Evolutionary conservation across 2,329 filamentous ascomycete species (phyloP), one percentile per base, ranked within the genome.

Genomic region (Penicillium hesseltinei): DNA sequence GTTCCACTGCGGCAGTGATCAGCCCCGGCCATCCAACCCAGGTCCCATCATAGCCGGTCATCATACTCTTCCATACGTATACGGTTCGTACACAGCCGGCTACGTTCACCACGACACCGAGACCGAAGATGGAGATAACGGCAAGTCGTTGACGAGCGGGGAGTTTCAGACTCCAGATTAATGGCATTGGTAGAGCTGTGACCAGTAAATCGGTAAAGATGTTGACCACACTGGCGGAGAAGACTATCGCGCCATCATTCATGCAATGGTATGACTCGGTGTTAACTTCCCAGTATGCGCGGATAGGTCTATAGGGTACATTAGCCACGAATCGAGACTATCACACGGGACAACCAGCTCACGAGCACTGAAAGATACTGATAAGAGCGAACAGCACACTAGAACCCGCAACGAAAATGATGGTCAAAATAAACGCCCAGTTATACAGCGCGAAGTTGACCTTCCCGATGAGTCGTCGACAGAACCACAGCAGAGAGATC

Each of bases 301-400:
- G 64, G 42, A 74, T 59, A 3, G 73, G 73, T 17, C 70, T 74
- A 38, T 19, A 47, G 23, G 27, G 35, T 23, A 31, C 40, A 31
- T 66, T 49, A 65, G 61, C 27, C 33, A 13, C 15, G 21, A 4
- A 4, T 19, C 10, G 4, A n/a, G 19, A 19, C n/a, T 5, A 17
- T 44, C 10, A 42, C 15, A 25, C 2, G 8, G 25, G 9, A 6
- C 9, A n/a, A 23, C n/a, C 5, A 15, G 73, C 74, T 63, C 61
- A 77, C 75, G 60, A 62, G 70, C 76, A 78, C 51, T 76, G 75
- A 51, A 78, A 75, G 40, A 77, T 64, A 23, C 72, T 71, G 27
- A 72, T 48, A 13, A 72, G 54, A 6, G 69, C 58, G 57, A 77
- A 78, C 6, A 68, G 36, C 2, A 66, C n/a, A 35, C 62, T 68